Evolutionary conservation across 1,139 yeast genomes (phyloP).

Genomic region (Debaryomycetaceae sp.): DNA sequence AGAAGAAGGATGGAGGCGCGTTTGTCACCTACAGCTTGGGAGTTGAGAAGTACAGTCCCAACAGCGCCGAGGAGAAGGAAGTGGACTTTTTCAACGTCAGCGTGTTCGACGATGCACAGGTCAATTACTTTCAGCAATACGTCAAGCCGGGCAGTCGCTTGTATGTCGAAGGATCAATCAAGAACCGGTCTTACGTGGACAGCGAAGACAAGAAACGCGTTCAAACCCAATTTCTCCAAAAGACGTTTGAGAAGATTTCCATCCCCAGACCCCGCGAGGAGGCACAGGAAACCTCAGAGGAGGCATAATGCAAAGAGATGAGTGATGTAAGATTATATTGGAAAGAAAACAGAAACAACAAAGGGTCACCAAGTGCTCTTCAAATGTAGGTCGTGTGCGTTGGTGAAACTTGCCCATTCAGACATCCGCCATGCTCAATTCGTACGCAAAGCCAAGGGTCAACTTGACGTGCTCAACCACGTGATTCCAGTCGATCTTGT

Average conservation of each 20-base stretch:
- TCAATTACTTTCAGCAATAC: conserved; percentile 33
- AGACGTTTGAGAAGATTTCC: conserved; percentile 33
- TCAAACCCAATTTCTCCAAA: conserved; percentile 3
- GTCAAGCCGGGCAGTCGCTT: conserved; percentile 41
- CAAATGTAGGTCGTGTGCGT: no score
- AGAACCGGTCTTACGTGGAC: conserved; percentile 16
- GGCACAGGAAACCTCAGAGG: conserved; percentile 12
- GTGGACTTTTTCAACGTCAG: conserved; percentile 43
- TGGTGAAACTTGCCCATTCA: no score
- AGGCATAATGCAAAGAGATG: no score
- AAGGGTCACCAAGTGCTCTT: no score
- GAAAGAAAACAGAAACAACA: no score
- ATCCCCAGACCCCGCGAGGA: conserved; percentile 19
- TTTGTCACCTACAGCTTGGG: conserved; percentile 42
- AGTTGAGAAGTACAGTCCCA: conserved; percentile 34
- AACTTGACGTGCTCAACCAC: conserved; percentile 75
- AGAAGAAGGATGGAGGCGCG: conserved; percentile 30
- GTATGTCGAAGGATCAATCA: conserved; percentile 40
- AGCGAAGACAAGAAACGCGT: conserved; percentile 22
- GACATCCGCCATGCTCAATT: conserved; percentile 45
- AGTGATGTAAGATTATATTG: no score
- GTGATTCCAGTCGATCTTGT: conserved; percentile 70
- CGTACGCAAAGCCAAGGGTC: conserved; percentile 66
- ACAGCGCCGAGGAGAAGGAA: conserved; percentile 21
- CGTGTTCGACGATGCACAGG: conserved; percentile 38